phyloP scores from a whole-genome alignment of 148 eudicot species.

The Heliamphora exappendiculata region DNA sequence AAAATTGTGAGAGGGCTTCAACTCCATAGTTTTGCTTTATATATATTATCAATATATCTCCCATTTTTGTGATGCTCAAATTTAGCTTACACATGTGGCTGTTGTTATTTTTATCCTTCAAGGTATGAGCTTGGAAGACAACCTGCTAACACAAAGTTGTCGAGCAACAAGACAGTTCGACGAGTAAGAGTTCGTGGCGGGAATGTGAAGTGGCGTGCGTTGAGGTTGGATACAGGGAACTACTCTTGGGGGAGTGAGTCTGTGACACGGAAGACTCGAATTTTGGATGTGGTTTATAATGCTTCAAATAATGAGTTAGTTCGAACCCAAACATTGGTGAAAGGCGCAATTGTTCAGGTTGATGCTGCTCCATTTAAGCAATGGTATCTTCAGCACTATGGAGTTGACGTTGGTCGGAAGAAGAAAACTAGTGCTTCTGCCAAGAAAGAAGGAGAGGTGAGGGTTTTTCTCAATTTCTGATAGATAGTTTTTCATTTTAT shows the following conservation, averaged over 20 bases:
- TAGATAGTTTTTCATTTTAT: neutral
- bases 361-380: constrained; percentile 65
- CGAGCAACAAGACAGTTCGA: constrained; percentile 44
- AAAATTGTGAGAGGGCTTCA: too few relatives aligned
- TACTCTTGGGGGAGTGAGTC: constrained; percentile 57
- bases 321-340: constrained; percentile 54
- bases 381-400: constrained; percentile 61
- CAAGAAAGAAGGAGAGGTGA: constrained; percentile 53
- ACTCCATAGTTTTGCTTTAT: too few relatives aligned
- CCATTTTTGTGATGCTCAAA: neutral
- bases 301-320: constrained; percentile 57
- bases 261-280: constrained; percentile 39
- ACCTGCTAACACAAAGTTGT: constrained; percentile 75
- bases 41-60: neutral
- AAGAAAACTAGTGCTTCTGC: constrained; percentile 36
- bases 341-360: constrained; percentile 54
- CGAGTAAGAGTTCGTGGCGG: constrained; percentile 49
- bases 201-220: constrained; percentile 57
- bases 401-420: constrained; percentile 55
- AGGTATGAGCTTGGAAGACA: constrained; percentile 96
- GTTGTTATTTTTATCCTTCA: neutral
- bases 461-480: neutral
- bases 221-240: constrained; percentile 54
- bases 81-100: neutral
- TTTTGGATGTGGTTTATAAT: constrained; percentile 47